Percentiles rank a stretch among this genome's conserved stretches.
Conservation (phyloP, 805 yeast species). For the Candida boleticola region DNA sequence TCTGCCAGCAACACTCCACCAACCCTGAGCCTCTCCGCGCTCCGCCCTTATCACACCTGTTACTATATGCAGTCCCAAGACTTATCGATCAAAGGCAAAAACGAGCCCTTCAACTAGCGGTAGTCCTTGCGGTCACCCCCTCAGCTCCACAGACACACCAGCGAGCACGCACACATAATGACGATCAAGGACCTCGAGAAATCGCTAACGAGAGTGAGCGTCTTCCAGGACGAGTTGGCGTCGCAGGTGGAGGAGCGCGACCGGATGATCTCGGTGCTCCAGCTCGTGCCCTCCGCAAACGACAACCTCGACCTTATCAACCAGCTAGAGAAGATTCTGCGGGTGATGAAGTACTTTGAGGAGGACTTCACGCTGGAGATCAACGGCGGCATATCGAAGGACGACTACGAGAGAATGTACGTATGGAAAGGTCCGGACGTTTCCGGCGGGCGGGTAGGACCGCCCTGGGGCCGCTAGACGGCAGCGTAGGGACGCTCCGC, state of each 20-base stretch:
- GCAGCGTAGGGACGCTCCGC: no score
- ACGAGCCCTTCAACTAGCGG: no score
- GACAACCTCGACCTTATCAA: constrained; percentile 37
- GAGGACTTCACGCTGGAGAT: constrained; percentile 21
- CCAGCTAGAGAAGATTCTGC: constrained; percentile 23
- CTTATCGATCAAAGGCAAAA: no score
- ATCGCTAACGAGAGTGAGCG: constrained; percentile 16
- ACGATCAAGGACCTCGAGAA: constrained; percentile 16
- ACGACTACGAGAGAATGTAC: constrained; percentile 2
- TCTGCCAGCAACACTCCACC: no score
- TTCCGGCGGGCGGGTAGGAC: background rate
- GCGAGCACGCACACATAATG: no score
- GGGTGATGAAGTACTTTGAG: constrained; percentile 27
- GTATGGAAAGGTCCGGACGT: constrained; percentile 1
- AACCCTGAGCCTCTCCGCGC: no score
- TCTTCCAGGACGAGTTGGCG: constrained; percentile 26
- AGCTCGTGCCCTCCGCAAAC: constrained; percentile 36
- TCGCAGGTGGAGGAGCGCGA: constrained; percentile 33
- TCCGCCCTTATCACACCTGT: no score
- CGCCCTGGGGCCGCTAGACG: background rate
- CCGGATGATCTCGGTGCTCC: constrained; percentile 24
- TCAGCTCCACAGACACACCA: no score
- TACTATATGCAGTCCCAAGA: no score
- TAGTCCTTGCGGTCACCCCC: no score
- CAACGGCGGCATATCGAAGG: constrained; percentile 3